phyloP scores from a whole-genome alignment of 306 rosid genomes.

The Castanea crenata region DNA sequence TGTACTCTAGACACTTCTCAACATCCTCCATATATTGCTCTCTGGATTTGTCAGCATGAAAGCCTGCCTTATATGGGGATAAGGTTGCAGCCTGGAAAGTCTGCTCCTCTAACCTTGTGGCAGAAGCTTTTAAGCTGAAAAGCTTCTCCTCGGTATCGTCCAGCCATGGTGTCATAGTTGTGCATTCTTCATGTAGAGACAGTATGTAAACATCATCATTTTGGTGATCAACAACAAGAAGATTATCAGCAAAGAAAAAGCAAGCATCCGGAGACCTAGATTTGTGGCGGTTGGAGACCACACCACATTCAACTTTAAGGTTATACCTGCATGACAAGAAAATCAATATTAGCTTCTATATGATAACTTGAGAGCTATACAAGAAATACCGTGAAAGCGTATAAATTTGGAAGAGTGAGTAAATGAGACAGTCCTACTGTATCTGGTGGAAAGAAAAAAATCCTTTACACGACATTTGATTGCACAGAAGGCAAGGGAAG shows the following conservation, averaged over 20 bases:
- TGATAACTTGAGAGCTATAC: constrained; percentile 3
- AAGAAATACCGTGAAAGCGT: no score
- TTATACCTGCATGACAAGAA: constrained; percentile 66
- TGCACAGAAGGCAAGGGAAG: no score
- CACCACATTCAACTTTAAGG: constrained; percentile 91
- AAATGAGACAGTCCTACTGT: neutral
- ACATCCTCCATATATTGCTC: constrained; percentile 74
- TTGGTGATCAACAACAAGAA: constrained; percentile 76
- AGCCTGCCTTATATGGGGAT: constrained; percentile 39
- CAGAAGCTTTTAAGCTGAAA: constrained; percentile 45
- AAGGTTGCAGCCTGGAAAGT: constrained; percentile 22
- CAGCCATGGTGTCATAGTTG: constrained; percentile 53
- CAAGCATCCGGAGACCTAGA: constrained; percentile 94
- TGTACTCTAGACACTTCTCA: constrained; percentile 70
- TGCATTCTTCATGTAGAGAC: constrained; percentile 57
- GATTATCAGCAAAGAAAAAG: constrained; percentile 90
- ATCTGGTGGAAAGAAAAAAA: neutral
- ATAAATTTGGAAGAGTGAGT: neutral
- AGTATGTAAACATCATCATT: constrained; percentile 79
- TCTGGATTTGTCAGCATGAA: constrained; percentile 67
- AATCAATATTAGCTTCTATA: constrained; percentile 15
- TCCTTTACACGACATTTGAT: neutral
- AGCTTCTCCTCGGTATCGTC: constrained; percentile 72
- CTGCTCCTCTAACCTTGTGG: constrained; percentile 31
- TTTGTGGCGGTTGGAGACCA: constrained; percentile 57